These are phyloP conservation scores for Paraconiothyrium sp. DNA, from an alignment of 2,329 filamentous ascomycete genomes.

Conservation along the genomic window DNA sequence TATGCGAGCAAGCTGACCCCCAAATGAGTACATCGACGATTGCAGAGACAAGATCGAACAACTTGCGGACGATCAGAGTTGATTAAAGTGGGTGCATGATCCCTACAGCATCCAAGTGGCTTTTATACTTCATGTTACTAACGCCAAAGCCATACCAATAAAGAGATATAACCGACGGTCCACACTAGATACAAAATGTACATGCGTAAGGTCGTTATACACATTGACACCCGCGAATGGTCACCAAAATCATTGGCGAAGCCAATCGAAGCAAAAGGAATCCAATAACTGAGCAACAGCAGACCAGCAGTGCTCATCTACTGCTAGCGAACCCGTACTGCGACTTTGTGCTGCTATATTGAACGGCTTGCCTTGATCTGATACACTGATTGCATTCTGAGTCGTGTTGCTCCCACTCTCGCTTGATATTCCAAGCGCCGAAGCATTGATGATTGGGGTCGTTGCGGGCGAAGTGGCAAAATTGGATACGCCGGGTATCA, in stretches of 20 bases:
- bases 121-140: background rate
- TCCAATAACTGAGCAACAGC: background rate
- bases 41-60: background rate
- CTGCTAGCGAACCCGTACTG: background rate
- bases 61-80: background rate
- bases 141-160: background rate
- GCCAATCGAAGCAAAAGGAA: background rate
- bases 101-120: background rate
- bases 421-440: constrained; percentile 70
- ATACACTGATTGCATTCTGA: constrained; percentile 30
- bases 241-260: background rate
- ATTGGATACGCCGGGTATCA: constrained; percentile 67
- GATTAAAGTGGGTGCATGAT: background rate
- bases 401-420: constrained; percentile 65
- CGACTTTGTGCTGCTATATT: background rate
- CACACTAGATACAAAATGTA: background rate
- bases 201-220: constrained; percentile 2
- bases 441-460: constrained; percentile 75
- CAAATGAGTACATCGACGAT: background rate
- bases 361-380: constrained; percentile 15
- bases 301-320: background rate
- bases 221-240: background rate
- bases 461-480: constrained; percentile 80
- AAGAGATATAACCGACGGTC: background rate
- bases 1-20: background rate